A percentile compares a stretch with the other conserved stretches of the same genome.
Evolutionary conservation across 2,329 filamentous ascomycete species (phyloP).

Genomic region (Verruconis gallopava): DNA sequence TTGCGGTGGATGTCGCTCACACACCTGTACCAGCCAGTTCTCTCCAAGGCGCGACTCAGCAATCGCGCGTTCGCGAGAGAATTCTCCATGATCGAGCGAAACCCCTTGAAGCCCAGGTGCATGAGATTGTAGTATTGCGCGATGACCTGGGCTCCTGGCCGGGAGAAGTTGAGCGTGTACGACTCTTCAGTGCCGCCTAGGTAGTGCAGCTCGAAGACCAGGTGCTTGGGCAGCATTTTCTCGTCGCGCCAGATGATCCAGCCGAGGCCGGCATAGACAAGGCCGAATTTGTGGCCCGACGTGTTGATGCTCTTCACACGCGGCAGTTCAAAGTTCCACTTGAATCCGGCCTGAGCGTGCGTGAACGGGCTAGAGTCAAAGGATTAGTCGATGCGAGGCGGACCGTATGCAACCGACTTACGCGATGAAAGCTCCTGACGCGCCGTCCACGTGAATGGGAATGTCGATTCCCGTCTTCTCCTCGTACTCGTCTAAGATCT

Average conservation of each 20-base stretch:
- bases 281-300: conserved; percentile 49
- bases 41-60: conserved; percentile 49
- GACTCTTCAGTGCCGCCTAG: conserved; percentile 59
- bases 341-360: conserved; percentile 41
- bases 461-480: conserved; percentile 49
- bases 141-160: conserved; percentile 56
- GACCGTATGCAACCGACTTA: too few species aligned
- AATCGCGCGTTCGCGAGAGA: conserved; percentile 51
- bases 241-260: conserved; percentile 61
- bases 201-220: conserved; percentile 60
- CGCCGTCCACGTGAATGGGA: conserved; percentile 54
- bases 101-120: conserved; percentile 55
- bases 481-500: conserved; percentile 51
- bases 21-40: conserved; percentile 53
- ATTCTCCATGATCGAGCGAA: conserved; percentile 52
- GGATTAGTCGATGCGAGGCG: too few species aligned
- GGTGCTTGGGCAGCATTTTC: conserved; percentile 49
- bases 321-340: conserved; percentile 40
- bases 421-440: conserved; percentile 48
- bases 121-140: conserved; percentile 63
- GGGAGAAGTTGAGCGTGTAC: conserved; percentile 61
- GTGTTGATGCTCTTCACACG: conserved; percentile 55
- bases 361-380: too few species aligned
- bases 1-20: conserved; percentile 53
- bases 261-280: conserved; percentile 55